These are phyloP conservation scores for Suillus cothurnatus DNA, from an alignment of 768 basidiomycete species.

Conservation along the genomic window DNA sequence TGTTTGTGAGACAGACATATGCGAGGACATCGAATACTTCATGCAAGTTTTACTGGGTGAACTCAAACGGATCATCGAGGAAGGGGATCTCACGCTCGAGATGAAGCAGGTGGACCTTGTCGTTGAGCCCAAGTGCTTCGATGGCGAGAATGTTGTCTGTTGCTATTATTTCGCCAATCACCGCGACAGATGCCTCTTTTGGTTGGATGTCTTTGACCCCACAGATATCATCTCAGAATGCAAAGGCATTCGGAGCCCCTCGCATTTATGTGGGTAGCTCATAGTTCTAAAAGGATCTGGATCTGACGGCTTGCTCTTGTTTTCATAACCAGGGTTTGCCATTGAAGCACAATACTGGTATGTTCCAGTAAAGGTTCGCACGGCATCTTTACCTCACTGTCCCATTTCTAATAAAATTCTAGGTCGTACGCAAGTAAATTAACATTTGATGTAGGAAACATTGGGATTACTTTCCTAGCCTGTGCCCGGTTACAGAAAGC, in stretches of 20 bases:
- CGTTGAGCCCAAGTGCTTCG: slow-evolving; percentile 39
- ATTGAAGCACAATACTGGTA: slow-evolving; percentile 42
- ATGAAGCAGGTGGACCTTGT: slow-evolving; percentile 42
- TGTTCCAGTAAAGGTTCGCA: background rate
- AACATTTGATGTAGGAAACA: slow-evolving; percentile 32
- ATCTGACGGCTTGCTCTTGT: background rate
- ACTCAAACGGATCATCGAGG: slow-evolving; percentile 21
- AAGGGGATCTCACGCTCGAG: slow-evolving; percentile 30
- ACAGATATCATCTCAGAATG: slow-evolving; percentile 31
- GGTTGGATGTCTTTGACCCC: slow-evolving; percentile 47
- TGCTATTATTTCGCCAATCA: slow-evolving; percentile 60
- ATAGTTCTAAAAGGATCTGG: background rate
- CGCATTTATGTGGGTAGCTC: slow-evolving; percentile 26
- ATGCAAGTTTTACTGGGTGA: slow-evolving; percentile 20
- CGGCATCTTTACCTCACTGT: background rate
- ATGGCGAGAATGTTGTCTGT: slow-evolving; percentile 22
- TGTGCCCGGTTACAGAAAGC: slow-evolving; percentile 26
- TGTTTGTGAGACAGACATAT: slow-evolving; percentile 41
- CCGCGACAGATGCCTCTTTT: slow-evolving; percentile 49
- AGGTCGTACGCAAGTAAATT: background rate
- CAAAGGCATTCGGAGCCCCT: slow-evolving; percentile 16
- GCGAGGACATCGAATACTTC: slow-evolving; percentile 38
- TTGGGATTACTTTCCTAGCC: slow-evolving; percentile 35
- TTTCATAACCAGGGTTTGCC: slow-evolving; percentile 29
- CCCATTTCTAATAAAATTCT: background rate